A percentile compares a stretch with the other conserved stretches of the same genome.
Conservation (phyloP, 768 basidiomycete genomes). For the Phlebiopsis flavidoalba region DNA sequence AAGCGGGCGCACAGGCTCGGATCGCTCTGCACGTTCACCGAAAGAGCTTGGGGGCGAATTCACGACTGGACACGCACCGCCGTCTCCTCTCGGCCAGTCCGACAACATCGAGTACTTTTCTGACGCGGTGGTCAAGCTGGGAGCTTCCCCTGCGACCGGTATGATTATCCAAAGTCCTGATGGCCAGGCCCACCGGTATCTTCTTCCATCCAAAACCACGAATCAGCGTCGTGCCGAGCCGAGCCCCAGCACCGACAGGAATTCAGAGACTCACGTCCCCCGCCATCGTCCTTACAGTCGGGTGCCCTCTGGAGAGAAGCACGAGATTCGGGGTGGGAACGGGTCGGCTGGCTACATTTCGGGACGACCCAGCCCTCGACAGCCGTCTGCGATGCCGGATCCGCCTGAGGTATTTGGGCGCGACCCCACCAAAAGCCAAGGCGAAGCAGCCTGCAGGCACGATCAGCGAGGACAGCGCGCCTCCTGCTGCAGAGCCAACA, state of each 20-base stretch:
- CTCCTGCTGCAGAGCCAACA: conserved; percentile 1
- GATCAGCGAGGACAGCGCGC: conserved; percentile 2
- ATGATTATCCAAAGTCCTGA: conserved; percentile 90
- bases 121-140: conserved; percentile 60
- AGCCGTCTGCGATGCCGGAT: not conserved
- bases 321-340: not conserved
- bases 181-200: conserved; percentile 90
- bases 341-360: not conserved
- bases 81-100: conserved; percentile 66
- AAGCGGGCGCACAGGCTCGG: conserved; percentile 51
- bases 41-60: conserved; percentile 37
- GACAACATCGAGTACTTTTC: conserved; percentile 78
- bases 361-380: not conserved
- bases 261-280: conserved; percentile 27
- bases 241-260: conserved; percentile 37
- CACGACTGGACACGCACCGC: conserved; percentile 37
- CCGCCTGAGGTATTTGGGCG: not conserved
- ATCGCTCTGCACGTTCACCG: conserved; percentile 54
- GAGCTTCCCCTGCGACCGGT: conserved; percentile 76
- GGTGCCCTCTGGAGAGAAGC: not conserved
- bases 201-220: conserved; percentile 78
- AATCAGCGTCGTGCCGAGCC: conserved; percentile 3
- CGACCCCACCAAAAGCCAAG: conserved; percentile 10
- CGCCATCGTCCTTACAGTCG: conserved; percentile 3
- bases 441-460: conserved; percentile 6